Conservation (phyloP, 345 rosid species). For the Rhodamnia rubescens region DNA sequence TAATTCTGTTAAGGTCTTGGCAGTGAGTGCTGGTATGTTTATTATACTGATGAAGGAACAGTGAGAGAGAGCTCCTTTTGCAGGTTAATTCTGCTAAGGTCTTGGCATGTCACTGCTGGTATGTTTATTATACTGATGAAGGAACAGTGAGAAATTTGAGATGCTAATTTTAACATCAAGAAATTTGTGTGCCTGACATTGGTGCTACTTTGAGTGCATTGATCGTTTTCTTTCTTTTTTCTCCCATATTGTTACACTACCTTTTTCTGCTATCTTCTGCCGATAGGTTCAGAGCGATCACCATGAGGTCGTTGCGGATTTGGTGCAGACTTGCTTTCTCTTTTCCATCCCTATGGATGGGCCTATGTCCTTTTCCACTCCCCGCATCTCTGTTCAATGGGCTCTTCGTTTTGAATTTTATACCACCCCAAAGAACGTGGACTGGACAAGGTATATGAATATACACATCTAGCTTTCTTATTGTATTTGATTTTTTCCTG, state of each 20-base stretch:
- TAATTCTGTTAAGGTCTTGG: background rate
- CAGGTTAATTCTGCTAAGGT: background rate
- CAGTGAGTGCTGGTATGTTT: background rate
- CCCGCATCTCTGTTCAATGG: slow-evolving; percentile 79
- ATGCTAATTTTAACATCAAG: background rate
- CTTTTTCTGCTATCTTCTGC: slow-evolving; percentile 2
- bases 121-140: background rate
- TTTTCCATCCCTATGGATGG: slow-evolving; percentile 95
- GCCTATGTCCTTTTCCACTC: slow-evolving; percentile 90
- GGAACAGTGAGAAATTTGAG: background rate
- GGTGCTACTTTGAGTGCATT: background rate
- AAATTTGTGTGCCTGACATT: background rate
- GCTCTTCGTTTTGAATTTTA: slow-evolving; percentile 83
- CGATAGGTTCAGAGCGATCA: slow-evolving; percentile 87
- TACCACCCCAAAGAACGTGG: slow-evolving; percentile 68
- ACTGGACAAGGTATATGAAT: slow-evolving; percentile 57
- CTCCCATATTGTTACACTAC: background rate
- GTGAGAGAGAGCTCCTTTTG: background rate
- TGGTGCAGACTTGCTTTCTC: slow-evolving; percentile 91
- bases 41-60: background rate
- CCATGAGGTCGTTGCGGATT: slow-evolving; percentile 89
- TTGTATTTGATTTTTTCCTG: background rate
- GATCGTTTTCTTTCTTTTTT: background rate
- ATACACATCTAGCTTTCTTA: background rate
- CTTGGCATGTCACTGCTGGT: background rate